A percentile compares a stretch with the other conserved stretches of the same genome.
Conservation (phyloP, 2,329 filamentous ascomycete species). For the Beauveria bassiana region DNA sequence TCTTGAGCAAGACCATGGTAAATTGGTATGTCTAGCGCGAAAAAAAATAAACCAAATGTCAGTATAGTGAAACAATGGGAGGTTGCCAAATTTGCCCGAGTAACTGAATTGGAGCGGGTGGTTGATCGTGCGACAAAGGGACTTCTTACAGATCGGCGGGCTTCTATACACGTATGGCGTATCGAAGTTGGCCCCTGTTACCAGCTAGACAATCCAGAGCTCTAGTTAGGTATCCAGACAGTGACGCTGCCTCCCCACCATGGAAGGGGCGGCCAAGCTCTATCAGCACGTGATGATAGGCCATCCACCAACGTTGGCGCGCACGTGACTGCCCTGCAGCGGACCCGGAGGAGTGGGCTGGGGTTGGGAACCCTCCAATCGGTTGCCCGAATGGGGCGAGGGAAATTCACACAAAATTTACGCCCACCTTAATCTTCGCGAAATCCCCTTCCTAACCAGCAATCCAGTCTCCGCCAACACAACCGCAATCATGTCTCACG, state of each 20-base stretch:
- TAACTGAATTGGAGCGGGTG: not conserved
- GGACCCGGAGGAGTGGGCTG: slow-evolving; percentile 18
- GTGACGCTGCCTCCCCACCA: not conserved
- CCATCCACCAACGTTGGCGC: not conserved
- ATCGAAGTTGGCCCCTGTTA: slow-evolving; percentile 4
- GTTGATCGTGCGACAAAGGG: not conserved
- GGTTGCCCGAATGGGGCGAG: slow-evolving; percentile 22
- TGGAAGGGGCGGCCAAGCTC: not conserved
- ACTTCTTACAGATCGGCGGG: slow-evolving; percentile 5
- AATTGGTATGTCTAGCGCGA: slow-evolving; percentile 12
- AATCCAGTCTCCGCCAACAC: slow-evolving; percentile 20
- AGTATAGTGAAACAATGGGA: not conserved
- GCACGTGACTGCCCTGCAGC: slow-evolving; percentile 15
- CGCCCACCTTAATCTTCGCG: slow-evolving; percentile 26
- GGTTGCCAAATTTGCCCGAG: not conserved
- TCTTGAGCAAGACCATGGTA: slow-evolving; percentile 52
- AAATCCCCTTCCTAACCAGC: slow-evolving; percentile 24
- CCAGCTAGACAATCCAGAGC: not conserved
- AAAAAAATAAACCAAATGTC: not conserved
- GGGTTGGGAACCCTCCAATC: slow-evolving; percentile 32
- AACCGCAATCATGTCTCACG: slow-evolving; percentile 58
- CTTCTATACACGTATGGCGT: slow-evolving; percentile 9
- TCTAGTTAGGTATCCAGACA: not conserved
- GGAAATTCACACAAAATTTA: slow-evolving; percentile 34
- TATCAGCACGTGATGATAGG: slow-evolving; percentile 18